Percentiles rank a stretch among this genome's conserved stretches.
phyloP scores from a whole-genome alignment of 768 basidiomycete species.

The Mycena vitilis region DNA sequence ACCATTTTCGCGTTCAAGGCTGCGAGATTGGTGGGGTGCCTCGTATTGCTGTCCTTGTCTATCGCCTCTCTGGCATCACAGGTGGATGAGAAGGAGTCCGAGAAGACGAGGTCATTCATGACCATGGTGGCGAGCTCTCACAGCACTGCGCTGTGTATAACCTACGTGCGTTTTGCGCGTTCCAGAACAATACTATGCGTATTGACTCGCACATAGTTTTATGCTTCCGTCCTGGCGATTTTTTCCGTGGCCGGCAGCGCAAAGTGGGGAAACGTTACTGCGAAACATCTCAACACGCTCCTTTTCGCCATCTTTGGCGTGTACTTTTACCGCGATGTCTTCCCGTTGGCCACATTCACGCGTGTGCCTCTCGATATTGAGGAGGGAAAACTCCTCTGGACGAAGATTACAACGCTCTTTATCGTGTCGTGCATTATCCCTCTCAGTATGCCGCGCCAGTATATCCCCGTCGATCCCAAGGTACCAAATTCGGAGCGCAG shows the following conservation, averaged over 20 bases:
- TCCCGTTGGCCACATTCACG: constrained; percentile 66
- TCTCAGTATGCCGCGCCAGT: constrained; percentile 62
- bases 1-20: constrained; percentile 40
- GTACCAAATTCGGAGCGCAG: constrained; percentile 38
- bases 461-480: constrained; percentile 64
- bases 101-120: constrained; percentile 2
- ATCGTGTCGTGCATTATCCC: constrained; percentile 62
- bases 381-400: constrained; percentile 63
- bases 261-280: constrained; percentile 23
- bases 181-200: not conserved
- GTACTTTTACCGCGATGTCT: constrained; percentile 68
- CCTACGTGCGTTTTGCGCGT: constrained; percentile 24
- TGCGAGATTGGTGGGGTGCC: constrained; percentile 38
- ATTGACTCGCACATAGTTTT: constrained; percentile 18
- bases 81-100: not conserved
- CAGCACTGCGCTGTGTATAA: constrained; percentile 10
- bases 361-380: constrained; percentile 56
- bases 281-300: constrained; percentile 43
- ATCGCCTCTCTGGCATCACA: constrained; percentile 19
- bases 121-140: not conserved
- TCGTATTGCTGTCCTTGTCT: constrained; percentile 39
- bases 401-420: constrained; percentile 56
- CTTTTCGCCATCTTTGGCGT: constrained; percentile 51
- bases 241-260: constrained; percentile 10
- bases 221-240: constrained; percentile 29